Evolutionary conservation across 225 moss, liverwort and hornwort genomes (phyloP).

Genomic region (Anthoceros angustus): DNA sequence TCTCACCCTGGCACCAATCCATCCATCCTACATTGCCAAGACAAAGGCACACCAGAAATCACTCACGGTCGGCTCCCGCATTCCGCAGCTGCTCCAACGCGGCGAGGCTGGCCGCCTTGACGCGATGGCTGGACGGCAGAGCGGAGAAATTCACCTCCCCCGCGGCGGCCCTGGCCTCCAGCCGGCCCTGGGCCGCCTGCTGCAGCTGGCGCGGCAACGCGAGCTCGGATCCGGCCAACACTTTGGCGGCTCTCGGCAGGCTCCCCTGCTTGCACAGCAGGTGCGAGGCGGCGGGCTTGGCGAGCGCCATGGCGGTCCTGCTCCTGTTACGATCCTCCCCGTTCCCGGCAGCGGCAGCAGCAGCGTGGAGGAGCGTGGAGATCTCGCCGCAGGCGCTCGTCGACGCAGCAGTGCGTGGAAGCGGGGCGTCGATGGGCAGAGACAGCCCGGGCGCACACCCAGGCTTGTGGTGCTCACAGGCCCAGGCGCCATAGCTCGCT

Average conservation of each 20-base stretch:
- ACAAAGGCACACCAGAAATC: background rate
- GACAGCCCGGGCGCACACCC: too few species aligned
- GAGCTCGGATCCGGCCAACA: background rate
- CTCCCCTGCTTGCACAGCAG: background rate
- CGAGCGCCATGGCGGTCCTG: background rate
- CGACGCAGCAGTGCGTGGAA: background rate
- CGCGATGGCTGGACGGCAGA: conserved; percentile 58
- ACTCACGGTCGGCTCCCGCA: conserved; percentile 64
- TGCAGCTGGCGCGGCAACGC: background rate
- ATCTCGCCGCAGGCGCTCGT: background rate
- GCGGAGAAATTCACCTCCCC: conserved; percentile 5
- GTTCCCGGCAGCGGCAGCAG: background rate
- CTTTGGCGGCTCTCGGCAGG: background rate
- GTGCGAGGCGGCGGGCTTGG: background rate
- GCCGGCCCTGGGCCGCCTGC: conserved; percentile 1
- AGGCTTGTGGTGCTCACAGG: conserved; percentile 2
- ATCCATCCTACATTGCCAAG: conserved; percentile 6
- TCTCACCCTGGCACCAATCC: conserved; percentile 3
- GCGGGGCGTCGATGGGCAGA: background rate
- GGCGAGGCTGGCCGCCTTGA: conserved; percentile 49
- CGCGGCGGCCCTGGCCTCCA: background rate
- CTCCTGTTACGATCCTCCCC: background rate
- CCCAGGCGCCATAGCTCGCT: background rate
- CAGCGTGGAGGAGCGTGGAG: background rate
- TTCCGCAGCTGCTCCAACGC: conserved; percentile 65